Conservation (phyloP, 768 basidiomycete genomes). For the Agaricus sinodeliciosus region DNA sequence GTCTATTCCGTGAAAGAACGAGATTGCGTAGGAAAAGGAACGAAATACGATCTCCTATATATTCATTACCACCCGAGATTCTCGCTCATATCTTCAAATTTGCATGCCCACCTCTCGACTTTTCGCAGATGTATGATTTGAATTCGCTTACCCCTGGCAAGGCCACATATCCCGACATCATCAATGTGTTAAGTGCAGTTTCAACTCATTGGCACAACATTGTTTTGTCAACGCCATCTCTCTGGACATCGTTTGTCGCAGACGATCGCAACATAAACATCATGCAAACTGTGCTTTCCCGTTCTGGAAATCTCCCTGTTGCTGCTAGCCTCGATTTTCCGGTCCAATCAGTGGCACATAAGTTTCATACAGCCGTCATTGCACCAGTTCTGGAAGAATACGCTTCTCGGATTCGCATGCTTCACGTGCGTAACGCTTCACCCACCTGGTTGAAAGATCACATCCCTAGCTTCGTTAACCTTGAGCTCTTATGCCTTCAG, state of each 20-base stretch:
- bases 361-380: no score
- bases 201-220: background rate
- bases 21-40: background rate
- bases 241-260: background rate
- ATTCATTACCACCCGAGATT: background rate
- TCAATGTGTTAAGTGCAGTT: background rate
- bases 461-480: background rate
- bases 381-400: no score
- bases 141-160: background rate
- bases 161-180: no score
- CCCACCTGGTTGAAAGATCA: no score
- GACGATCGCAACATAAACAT: no score
- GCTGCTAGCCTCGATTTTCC: no score
- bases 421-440: no score
- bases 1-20: no score
- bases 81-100: background rate
- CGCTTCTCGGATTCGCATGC: no score
- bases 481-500: background rate
- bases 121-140: background rate
- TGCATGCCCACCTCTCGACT: background rate
- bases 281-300: no score
- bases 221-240: background rate
- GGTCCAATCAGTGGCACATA: no score
- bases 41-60: constrained; percentile 1
- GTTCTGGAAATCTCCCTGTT: no score